Evolutionary conservation across 2,329 filamentous ascomycete genomes (phyloP).

Genomic region (Penicillium hordei): DNA sequence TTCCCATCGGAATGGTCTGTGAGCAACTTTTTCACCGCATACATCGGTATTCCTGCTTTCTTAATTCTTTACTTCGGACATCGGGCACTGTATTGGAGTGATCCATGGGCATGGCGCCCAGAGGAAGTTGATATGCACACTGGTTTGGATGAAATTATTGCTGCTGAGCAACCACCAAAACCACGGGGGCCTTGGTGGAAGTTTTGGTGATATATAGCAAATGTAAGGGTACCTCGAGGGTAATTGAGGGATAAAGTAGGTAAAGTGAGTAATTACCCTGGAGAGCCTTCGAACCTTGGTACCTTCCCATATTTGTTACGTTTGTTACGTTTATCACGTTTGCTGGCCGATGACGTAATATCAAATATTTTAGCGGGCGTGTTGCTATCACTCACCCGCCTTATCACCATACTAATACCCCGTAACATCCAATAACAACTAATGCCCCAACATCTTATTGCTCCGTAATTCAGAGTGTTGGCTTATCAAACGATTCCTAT

Average conservation of each 20-base stretch:
- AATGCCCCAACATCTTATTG: background rate
- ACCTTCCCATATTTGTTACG: no score
- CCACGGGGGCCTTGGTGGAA: constrained; percentile 36
- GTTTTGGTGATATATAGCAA: constrained; percentile 19
- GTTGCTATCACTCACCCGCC: constrained; percentile 1
- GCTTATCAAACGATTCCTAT: background rate
- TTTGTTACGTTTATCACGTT: no score
- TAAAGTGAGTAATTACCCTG: no score
- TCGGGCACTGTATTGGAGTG: constrained; percentile 46
- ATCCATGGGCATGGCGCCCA: constrained; percentile 53
- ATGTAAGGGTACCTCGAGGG: no score
- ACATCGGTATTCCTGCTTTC: constrained; percentile 66
- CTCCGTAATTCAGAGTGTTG: background rate
- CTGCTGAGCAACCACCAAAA: constrained; percentile 42
- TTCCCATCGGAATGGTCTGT: constrained; percentile 64
- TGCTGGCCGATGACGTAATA: no score
- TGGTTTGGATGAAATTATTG: constrained; percentile 53
- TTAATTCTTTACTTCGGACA: constrained; percentile 55
- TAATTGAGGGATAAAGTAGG: no score
- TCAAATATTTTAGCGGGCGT: background rate
- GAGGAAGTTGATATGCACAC: constrained; percentile 56
- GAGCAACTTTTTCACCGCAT: constrained; percentile 64
- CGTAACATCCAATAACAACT: background rate
- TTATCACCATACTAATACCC: constrained; percentile 1
- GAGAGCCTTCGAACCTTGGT: no score